These are phyloP conservation scores for Saccharomyces jurei DNA, from an alignment of 805 yeast genomes.

Conservation along the genomic window DNA sequence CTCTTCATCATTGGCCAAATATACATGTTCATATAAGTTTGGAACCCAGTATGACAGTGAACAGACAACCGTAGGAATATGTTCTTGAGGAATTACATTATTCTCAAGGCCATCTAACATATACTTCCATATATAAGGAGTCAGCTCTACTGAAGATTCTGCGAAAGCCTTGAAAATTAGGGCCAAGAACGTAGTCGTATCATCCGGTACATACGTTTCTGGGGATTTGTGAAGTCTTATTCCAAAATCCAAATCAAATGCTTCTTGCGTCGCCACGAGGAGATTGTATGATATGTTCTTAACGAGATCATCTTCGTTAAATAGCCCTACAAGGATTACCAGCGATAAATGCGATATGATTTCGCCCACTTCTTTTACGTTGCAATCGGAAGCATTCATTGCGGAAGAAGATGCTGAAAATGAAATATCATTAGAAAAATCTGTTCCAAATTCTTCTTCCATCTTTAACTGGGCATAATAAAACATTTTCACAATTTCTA, in stretches of 20 bases:
- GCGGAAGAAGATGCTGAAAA: not conserved
- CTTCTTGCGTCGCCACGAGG: constrained; percentile 47
- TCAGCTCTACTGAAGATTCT: constrained; percentile 42
- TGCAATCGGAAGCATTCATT: constrained; percentile 3
- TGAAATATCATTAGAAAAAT: constrained; percentile 8
- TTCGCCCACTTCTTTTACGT: constrained; percentile 22
- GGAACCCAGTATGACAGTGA: constrained; percentile 60
- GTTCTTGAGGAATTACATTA: constrained; percentile 8
- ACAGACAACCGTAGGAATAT: constrained; percentile 13
- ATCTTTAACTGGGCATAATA: constrained; percentile 53
- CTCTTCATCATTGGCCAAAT: constrained; percentile 39
- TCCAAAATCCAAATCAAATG: constrained; percentile 52
- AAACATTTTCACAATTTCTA: constrained; percentile 59
- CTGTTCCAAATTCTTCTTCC: constrained; percentile 29
- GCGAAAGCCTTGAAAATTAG: constrained; percentile 49
- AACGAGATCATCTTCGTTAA: constrained; percentile 48
- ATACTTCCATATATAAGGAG: constrained; percentile 42
- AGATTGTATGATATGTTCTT: constrained; percentile 55
- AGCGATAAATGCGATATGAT: constrained; percentile 55
- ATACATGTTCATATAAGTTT: constrained; percentile 51
- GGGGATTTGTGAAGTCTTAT: constrained; percentile 44
- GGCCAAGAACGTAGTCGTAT: constrained; percentile 52
- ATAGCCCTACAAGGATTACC: constrained; percentile 56
- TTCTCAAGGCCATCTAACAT: constrained; percentile 18
- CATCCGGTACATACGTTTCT: constrained; percentile 58